These are phyloP conservation scores for Schizothecium vesticola DNA, from an alignment of 495 filamentous ascomycete genomes.

Conservation along the genomic window DNA sequence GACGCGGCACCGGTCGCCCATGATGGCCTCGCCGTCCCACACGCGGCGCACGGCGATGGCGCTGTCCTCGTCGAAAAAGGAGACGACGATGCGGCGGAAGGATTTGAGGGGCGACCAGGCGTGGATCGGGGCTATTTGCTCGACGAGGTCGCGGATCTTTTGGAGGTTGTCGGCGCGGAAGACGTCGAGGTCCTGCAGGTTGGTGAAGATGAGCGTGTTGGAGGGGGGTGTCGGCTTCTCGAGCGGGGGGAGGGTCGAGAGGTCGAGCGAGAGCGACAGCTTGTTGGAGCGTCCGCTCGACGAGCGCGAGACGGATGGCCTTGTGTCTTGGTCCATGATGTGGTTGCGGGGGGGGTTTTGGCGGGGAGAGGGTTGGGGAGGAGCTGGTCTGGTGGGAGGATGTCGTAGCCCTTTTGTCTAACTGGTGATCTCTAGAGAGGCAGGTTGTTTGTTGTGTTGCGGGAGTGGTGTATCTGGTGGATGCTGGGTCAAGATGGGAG, in stretches of 20 bases:
- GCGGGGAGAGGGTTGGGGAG: neutral
- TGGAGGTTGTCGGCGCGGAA: constrained; percentile 74
- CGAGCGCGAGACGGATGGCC: constrained; percentile 29
- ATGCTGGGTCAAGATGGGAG: neutral
- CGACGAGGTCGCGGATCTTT: constrained; percentile 68
- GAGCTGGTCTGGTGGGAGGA: neutral
- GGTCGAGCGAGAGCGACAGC: constrained; percentile 68
- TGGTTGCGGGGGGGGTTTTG: neutral
- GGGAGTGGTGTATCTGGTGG: neutral
- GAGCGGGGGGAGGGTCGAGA: constrained; percentile 73
- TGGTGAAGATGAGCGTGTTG: constrained; percentile 92
- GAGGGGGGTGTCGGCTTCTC: constrained; percentile 75
- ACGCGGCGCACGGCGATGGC: constrained; percentile 66
- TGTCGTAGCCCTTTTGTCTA: neutral
- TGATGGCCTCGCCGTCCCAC: constrained; percentile 64
- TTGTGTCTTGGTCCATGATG: constrained; percentile 20
- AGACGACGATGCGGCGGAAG: constrained; percentile 85
- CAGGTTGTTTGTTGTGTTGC: neutral
- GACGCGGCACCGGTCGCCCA: constrained; percentile 66
- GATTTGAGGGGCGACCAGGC: constrained; percentile 89
- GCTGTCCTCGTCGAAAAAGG: constrained; percentile 68
- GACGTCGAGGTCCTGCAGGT: constrained; percentile 69
- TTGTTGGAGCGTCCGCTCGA: constrained; percentile 33
- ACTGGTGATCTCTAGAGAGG: neutral
- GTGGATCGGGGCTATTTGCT: constrained; percentile 63